Percentiles rank a stretch among this genome's conserved stretches.
Conservation (phyloP, 2,329 filamentous ascomycete species). For the Fusarium mundagurra region DNA sequence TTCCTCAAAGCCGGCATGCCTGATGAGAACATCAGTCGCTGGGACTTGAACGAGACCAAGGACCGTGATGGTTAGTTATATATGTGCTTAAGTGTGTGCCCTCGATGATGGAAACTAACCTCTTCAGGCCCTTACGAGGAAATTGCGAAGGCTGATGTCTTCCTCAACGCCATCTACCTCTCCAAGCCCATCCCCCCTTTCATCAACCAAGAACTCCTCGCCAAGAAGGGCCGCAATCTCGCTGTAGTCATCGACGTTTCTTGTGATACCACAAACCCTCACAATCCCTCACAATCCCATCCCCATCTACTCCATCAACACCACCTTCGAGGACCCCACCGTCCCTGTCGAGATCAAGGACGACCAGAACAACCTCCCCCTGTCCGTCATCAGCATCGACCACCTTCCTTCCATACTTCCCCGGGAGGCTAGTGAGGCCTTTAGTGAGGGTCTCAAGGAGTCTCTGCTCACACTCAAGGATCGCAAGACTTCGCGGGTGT, state of each 20-base stretch:
- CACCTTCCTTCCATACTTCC: conserved; percentile 86
- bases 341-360: conserved; percentile 73
- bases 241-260: conserved; percentile 83
- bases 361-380: conserved; percentile 59
- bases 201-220: conserved; percentile 75
- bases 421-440: conserved; percentile 86
- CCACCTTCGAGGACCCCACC: conserved; percentile 89
- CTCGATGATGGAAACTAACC: background rate
- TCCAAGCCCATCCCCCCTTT: conserved; percentile 78
- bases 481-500: conserved; percentile 77
- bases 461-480: conserved; percentile 82
- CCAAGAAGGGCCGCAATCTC: conserved; percentile 72
- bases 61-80: conserved; percentile 62
- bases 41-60: conserved; percentile 81
- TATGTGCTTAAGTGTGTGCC: background rate
- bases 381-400: conserved; percentile 89
- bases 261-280: conserved; percentile 77
- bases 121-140: conserved; percentile 71
- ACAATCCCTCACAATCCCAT: conserved; percentile 76
- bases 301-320: conserved; percentile 85
- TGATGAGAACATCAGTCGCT: conserved; percentile 59
- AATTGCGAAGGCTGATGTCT: conserved; percentile 79
- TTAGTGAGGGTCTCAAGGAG: conserved; percentile 81
- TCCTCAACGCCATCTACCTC: conserved; percentile 84
- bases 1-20: conserved; percentile 74